Evolutionary conservation across 1,284 basidiomycete species (phyloP), one percentile per base, ranked within the genome.

Genomic region (Moesziomyces antarcticus): DNA sequence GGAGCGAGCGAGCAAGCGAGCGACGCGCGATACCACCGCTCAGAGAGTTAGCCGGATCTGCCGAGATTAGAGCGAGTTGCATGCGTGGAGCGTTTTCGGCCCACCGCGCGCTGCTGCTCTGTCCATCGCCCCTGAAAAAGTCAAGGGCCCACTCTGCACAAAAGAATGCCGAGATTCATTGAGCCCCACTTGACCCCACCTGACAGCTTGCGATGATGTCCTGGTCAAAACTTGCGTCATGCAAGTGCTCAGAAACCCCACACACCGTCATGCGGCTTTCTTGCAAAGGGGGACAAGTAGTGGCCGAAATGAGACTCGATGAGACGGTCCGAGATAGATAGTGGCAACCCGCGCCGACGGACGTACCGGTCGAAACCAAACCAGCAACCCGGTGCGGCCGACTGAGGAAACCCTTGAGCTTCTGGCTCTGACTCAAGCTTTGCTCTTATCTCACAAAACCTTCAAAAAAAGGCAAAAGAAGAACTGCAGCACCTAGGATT

Each of bases 401-500:
- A 27, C 8, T 27, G 25, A 27, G 25, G 5, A 5, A 27, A 27
- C 6, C 25, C 25, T 27, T 27, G 1, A 7, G 25, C 25, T 8
- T 7, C 25, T 27, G 25, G 25, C 6, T 27, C 25, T 1, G 25
- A 27, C 25, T 27, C 25, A 1, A 27, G 25, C 6, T 27, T 27
- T 27, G 6, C 25, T 27, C 25, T 27, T 27, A 27, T 25, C 24
- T 3, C 24, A 25, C 24, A 3, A 25, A 6, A 6, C 4, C 24
- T 6, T 6, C 24, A 25, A 25, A 27, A 27, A 27, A 27, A 7
- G 5, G 25, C 25, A 27, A 27, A 27, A 27, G 25, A 33, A n/a
- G 37, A 40, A 40, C 37, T 40, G 37, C 37, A 40, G 37, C 37
- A 40, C 89, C 89, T 86, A 90, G 89, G 89, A 91, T 90, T 90